Evolutionary conservation across 169 alveolate genomes (phyloP), one percentile per base, ranked within the genome.

Genomic region (Plasmodium vivax): DNA sequence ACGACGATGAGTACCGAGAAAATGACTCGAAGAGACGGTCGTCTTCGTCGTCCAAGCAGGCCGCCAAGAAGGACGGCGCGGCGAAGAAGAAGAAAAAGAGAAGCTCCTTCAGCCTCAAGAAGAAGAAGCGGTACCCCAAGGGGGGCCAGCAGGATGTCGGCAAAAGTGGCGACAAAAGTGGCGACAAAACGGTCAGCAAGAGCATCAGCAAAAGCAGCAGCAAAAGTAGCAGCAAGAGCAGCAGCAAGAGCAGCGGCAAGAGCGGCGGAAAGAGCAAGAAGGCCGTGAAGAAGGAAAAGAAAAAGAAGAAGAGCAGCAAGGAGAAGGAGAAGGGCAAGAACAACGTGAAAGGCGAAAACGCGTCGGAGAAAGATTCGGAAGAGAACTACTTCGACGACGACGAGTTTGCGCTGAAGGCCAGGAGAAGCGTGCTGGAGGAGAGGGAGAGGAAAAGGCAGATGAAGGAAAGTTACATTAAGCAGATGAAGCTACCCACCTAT

Each of bases 401-500:
- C 43, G 54, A 27, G 2, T 47, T 43, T 45, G 41, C 93, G 9
- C 4, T 10, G n/a, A 58, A 74, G 16, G 93, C 73, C 34, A 85
- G 85, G n/a, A 85, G n/a, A 71, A 72, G 36, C 10, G 68, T 12
- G 19, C 45, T 82, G 14, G 95, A 80, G 36, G 95, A 91, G 27
- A 80, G 47, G 38, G 92, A 91, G 30, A 91, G 68, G 74, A 80
- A 82, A 71, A 82, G 72, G 41, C 43, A 91, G 32, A 1, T 62
- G 27, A 91, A 82, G 83, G 95, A 91, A 23, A 73, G 56, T 14
- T 91, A 38, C 38, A 92, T 92, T 32, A 92, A 92, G 56, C 58
- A 72, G 19, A 92, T 92, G 92, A 92, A 82, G 19, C 30, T 92
- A 51, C 84, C 84, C 2, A 92, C 83, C 51, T 92, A 92, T 92